Evolutionary conservation across 495 filamentous ascomycete species (phyloP), one percentile per base, ranked within the genome.

Genomic region (Aspergillus leporis): DNA sequence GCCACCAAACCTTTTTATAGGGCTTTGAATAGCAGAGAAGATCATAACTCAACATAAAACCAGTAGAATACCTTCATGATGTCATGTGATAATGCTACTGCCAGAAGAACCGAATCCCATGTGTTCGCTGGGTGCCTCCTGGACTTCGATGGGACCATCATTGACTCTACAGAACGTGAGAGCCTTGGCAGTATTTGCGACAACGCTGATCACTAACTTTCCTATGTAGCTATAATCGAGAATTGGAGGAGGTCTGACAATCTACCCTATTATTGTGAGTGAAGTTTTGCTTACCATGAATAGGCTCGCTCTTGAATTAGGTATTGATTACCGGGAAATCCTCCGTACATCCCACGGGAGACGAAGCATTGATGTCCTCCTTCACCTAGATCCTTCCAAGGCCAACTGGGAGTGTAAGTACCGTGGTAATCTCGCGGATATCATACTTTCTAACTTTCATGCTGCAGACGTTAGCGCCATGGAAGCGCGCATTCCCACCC

Each of bases 401-500:
- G 91, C 91, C 12, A 92, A 85, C 61, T 87, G 85, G 88, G 89
- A 92, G 55, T 92, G 87, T 90, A 66, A 69, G 87, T 80, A 34
- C n/a, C n/a, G n/a, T n/a, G n/a, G n/a, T n/a, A n/a, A n/a, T n/a
- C n/a, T n/a, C n/a, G n/a, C n/a, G n/a, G n/a, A n/a, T n/a, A n/a
- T n/a, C n/a, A n/a, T n/a, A n/a, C n/a, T n/a, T n/a, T 12, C 58
- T 43, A 30, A 21, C 25, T 38, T 34, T 19, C 10, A 10, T 25
- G 25, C 28, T 22, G 23, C 2, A 92, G 90, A 92, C 64, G 83
- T 93, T 54, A 81, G 81, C 71, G 71, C 83, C 51, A 81, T 88
- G 68, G 90, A 94, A 67, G 80, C 78, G 9, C 70, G 81, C 10
- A 83, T 93, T 25, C 91, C 90, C 4, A 77, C 81, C 53, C 73